Conservation (phyloP, 1,284 basidiomycete genomes). For the Irpex lacteus region DNA sequence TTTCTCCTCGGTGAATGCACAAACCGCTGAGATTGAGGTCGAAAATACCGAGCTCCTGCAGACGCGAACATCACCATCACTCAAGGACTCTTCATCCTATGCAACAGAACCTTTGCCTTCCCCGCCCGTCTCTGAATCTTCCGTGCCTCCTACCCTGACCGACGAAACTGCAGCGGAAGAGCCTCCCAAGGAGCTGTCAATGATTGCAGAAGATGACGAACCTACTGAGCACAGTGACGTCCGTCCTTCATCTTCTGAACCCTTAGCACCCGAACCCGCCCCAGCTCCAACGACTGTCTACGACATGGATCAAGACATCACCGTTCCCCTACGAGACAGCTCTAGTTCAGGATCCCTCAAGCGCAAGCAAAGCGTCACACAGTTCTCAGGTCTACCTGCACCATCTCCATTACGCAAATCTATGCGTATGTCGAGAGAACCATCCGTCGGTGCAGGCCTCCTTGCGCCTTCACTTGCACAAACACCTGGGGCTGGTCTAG, state of each 20-base stretch:
- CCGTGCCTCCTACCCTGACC: neutral
- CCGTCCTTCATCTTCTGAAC: neutral
- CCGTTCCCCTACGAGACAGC: slow-evolving; percentile 17
- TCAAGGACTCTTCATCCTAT: neutral
- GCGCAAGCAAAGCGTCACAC: slow-evolving; percentile 34
- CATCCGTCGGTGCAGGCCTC: slow-evolving; percentile 29
- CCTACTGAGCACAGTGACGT: slow-evolving; percentile 26
- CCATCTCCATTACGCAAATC: slow-evolving; percentile 71
- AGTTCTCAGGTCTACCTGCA: slow-evolving; percentile 58
- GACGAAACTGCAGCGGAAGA: slow-evolving; percentile 11
- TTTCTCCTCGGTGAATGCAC: neutral
- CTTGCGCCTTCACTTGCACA: slow-evolving; percentile 29
- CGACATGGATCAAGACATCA: slow-evolving; percentile 11
- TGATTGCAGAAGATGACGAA: slow-evolving; percentile 73
- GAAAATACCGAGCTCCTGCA: neutral
- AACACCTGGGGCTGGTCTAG: slow-evolving; percentile 39
- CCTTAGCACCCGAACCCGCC: neutral
- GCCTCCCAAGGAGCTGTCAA: slow-evolving; percentile 46
- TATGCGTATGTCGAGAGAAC: slow-evolving; percentile 47
- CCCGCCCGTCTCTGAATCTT: neutral
- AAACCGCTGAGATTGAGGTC: no score
- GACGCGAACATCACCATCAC: neutral
- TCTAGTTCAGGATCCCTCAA: slow-evolving; percentile 19
- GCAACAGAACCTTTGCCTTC: neutral
- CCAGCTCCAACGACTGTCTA: neutral